These are phyloP conservation scores for Friedmanniomyces endolithicus DNA, from an alignment of 495 filamentous ascomycete genomes.

Conservation along the genomic window DNA sequence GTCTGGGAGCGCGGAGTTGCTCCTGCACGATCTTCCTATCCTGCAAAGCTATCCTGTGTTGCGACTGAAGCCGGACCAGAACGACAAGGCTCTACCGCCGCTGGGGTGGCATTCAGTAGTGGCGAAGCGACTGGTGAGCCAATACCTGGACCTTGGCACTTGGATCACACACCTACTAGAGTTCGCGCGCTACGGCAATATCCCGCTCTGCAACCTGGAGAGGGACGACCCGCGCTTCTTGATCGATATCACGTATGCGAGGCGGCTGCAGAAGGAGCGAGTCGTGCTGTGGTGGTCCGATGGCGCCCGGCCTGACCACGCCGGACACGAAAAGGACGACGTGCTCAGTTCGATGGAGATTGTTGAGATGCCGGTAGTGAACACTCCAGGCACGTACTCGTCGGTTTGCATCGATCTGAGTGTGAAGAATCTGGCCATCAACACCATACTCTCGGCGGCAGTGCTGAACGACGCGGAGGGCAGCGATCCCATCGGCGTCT, in stretches of 20 bases:
- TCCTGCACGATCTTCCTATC: conserved; percentile 75
- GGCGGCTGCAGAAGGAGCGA: conserved; percentile 79
- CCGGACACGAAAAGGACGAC: conserved; percentile 90
- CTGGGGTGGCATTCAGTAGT: conserved; percentile 90
- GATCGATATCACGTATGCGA: conserved; percentile 90
- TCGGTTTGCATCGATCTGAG: conserved; percentile 95
- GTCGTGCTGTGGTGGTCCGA: conserved; percentile 98
- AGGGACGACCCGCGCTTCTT: conserved; percentile 84
- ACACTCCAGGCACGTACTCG: conserved; percentile 82
- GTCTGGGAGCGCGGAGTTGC: conserved; percentile 65
- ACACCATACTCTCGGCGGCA: conserved; percentile 91
- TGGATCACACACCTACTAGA: conserved; percentile 84
- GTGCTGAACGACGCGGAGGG: conserved; percentile 97
- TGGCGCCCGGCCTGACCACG: conserved; percentile 79
- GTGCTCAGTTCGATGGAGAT: conserved; percentile 69
- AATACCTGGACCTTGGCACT: conserved; percentile 78
- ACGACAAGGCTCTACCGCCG: conserved; percentile 77
- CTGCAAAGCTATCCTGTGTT: conserved; percentile 77
- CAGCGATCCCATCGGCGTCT: conserved; percentile 64
- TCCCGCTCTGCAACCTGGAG: conserved; percentile 91
- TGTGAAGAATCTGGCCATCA: conserved; percentile 89
- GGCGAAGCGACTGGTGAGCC: conserved; percentile 70
- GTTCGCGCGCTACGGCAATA: conserved; percentile 80
- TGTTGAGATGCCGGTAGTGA: conserved; percentile 89
- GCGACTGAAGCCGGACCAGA: conserved; percentile 63